Base-by-base conservation (phyloP, 495 filamentous ascomycete species). In the Daldinia caldariorum region DNA sequence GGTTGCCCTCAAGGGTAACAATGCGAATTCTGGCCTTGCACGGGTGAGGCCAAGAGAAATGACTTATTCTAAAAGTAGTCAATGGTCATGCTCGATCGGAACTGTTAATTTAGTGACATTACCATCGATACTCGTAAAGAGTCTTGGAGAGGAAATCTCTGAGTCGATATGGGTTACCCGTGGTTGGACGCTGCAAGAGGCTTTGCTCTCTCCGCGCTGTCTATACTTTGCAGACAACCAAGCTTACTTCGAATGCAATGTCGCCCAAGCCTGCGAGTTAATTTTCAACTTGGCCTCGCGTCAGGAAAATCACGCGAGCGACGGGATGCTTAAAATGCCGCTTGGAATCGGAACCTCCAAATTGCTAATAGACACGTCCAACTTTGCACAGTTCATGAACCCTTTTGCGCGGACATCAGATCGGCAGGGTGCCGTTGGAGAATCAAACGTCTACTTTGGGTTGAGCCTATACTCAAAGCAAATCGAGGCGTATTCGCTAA, bases 161-260 rank as follows among this genome's bases (percentile, higher is more conserved):
- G 4, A 31, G 1, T 53, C 49, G 14, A 29, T 6, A 6, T 53
- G 49, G 49, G 20, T 6, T 0, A 31, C 29, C 13, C 29, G 51
- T 18, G 51, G 51, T 18, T 37, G 51, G 51, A 55, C 31, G 12
- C 14, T 55, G 5, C 51, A 55, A 55, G 51, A 55, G 32, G 51
- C 29, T 7, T 9, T 37, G 3, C 13, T 55, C 12, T 34, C 29
- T 9, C 51, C 29, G 2, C 26, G 51, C 1, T 16, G 51, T n/a
- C 12, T 55, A 7, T 32, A 9, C 12, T 55, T 55, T 55, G 0
- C 16, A 8, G 29, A 18, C 5, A 12, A 35, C 8, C 51, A 55
- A 10, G 31, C 13, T 0, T 55, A 55, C 16, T 18, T 55, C 32
- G 29, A 55, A 31, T 37, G 51, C 9, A 34, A 54, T 16, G 4